phyloP scores from a whole-genome alignment of 2,329 filamentous ascomycete species.

The Cryphonectria naterciae region DNA sequence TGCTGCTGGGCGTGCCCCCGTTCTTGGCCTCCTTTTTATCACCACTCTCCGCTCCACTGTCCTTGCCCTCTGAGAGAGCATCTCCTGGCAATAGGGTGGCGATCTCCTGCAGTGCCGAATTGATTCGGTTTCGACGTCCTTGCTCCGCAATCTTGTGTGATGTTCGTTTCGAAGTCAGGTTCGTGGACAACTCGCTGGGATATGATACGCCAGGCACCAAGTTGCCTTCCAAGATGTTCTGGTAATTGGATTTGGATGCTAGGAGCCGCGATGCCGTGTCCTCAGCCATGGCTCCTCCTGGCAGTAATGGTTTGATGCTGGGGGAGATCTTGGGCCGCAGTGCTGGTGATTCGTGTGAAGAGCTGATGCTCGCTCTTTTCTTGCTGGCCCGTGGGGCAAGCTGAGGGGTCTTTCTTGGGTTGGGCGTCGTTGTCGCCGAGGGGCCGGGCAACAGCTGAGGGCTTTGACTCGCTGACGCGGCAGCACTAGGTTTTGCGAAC shows the following conservation, averaged over 20 bases:
- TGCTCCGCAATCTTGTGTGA: constrained; percentile 99
- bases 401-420: constrained; percentile 58
- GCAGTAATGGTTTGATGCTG: constrained; percentile 88
- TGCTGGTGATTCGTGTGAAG: constrained; percentile 82
- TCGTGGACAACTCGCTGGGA: constrained; percentile 87
- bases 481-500: constrained; percentile 45
- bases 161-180: constrained; percentile 92
- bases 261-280: constrained; percentile 74
- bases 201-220: constrained; percentile 88
- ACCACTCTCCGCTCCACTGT: constrained; percentile 49
- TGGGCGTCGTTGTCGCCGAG: constrained; percentile 40
- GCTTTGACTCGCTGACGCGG: constrained; percentile 65
- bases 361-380: constrained; percentile 70
- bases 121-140: constrained; percentile 92
- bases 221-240: constrained; percentile 94
- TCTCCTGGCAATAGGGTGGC: constrained; percentile 74
- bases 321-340: constrained; percentile 88
- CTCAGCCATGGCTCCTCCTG: constrained; percentile 59
- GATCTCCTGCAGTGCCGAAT: constrained; percentile 89
- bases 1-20: constrained; percentile 72
- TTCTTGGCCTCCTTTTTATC: constrained; percentile 48
- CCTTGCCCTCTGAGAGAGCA: constrained; percentile 36
- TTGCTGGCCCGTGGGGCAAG: constrained; percentile 62
- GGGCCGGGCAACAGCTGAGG: constrained; percentile 65
- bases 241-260: constrained; percentile 95